Evolutionary conservation across 257 asterid genomes (phyloP), one percentile per base, ranked within the genome.

Genomic region (Nicotiana noctiflora): DNA sequence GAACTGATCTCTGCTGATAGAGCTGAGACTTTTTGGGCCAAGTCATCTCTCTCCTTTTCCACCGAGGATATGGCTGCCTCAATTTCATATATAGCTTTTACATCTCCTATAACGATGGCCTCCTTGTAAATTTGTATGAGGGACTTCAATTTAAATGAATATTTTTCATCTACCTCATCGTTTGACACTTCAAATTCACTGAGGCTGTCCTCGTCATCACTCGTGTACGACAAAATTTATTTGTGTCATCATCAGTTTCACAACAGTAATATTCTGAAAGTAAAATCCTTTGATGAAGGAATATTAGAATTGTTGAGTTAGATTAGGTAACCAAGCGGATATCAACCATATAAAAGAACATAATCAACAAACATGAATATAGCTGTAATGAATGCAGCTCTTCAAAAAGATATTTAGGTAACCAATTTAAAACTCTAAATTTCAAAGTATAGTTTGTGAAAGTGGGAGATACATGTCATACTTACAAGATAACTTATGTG

Each of bases 41-140:
- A 84, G 83, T 88, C 89, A 72, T 62, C 82, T 85, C 88, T 90
- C 80, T 91, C 98, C 70, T 89, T 90, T 80, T 90, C 97, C 11
- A 90, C 57, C 25, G 18, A 75, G 64, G 65, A 77, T 79, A 93
- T 60, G 44, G 84, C 23, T 52, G 76, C 89, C 78, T 93, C 98
- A 49, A 94, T 83, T 84, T 91, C 90, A 6, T 85, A 86, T 6
- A 87, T 10, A 52, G 87, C 77, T 85, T 79, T 84, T 40, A 44
- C 84, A 83, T 94, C 91, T 64, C 95, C 95, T 15, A 80, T 46
- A 82, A 89, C 66, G 81, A 90, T 34, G 34, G 98, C 97, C 82
- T 87, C 90, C 90, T 88, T 93, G 89, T 91, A 93, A 17, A 87
- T 90, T 82, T 86, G 88, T 86, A 91, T 29, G 49, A 89, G 80